Evolutionary conservation across 306 rosid genomes (phyloP).

Genomic region (Ceratonia siliqua): DNA sequence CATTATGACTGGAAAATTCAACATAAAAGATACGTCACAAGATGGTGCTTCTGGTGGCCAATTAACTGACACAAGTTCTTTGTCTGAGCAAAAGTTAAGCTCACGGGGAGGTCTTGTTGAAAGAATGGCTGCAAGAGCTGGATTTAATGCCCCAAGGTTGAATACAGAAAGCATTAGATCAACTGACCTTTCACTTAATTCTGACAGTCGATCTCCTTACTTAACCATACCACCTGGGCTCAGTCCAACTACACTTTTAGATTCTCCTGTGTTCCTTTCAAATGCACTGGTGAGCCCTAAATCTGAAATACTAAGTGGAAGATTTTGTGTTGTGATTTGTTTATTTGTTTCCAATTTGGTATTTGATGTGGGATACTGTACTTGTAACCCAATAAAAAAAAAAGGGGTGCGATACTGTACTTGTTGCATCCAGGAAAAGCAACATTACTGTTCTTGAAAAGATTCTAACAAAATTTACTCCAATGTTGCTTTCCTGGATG

Average conservation of each 20-base stretch:
- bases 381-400: not conserved
- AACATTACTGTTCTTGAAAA: too few relatives aligned
- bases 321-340: conserved; percentile 3
- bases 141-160: conserved; percentile 95
- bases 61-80: conserved; percentile 35
- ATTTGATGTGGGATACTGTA: not conserved
- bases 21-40: conserved; percentile 30
- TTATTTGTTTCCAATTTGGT: conserved; percentile 6
- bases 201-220: conserved; percentile 74
- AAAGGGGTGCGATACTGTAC: not conserved
- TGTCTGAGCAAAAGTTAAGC: conserved; percentile 46
- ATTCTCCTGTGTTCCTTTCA: conserved; percentile 90
- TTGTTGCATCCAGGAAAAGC: too few relatives aligned
- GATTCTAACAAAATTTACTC: not conserved
- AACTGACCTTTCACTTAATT: conserved; percentile 58
- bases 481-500: conserved; percentile 1
- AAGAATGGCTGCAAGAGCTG: conserved; percentile 91
- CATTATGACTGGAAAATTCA: conserved; percentile 19
- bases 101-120: conserved; percentile 76
- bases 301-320: not conserved
- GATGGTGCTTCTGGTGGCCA: conserved; percentile 45
- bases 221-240: conserved; percentile 90
- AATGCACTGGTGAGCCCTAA: conserved; percentile 70
- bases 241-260: conserved; percentile 92
- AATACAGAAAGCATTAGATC: conserved; percentile 85